Base-by-base conservation (phyloP, 1,139 yeast species). In the Debaryomyces udenii region DNA sequence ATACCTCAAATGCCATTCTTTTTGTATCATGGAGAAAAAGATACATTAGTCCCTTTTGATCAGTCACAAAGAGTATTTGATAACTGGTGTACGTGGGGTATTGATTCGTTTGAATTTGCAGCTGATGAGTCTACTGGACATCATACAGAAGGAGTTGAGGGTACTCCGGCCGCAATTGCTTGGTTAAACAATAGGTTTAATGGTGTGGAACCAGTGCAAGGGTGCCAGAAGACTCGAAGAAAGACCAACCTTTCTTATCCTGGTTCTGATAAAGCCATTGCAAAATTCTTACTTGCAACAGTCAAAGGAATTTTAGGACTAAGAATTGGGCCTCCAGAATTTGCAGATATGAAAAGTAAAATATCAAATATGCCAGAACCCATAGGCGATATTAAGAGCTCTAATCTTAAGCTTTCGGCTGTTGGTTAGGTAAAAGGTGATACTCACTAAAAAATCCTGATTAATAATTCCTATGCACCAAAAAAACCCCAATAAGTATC, bases 181-280 rank as follows among this genome's bases (percentile, higher is more conserved):
- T 45, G 44, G 44, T 13, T 45, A 6, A 37, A 26, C 18, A 37
- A 36, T 10, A 35, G 42, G 23, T 40, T 45, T n/a, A 31, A 40
- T 18, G 46, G 48, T 2, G 35, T 23, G 4, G 27, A 24, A 9
- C 29, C 39, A 3, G 30, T 37, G 5, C 22, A 40, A 14, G 48
- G 48, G 2, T 42, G 46, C 32, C 14, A 35, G 18, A 42, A 48
- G 45, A 36, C 47, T 48, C 24, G 74, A 73, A 1, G 45, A 59
- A 27, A 55, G 64, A 10, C 74, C 73, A 1, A 37, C 68, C 3
- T 66, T 67, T 40, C 52, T 66, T 7, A 67, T 58, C 50, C 73
- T 10, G 38, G 38, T 7, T 14, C 22, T 20, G 31, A 68, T 39
- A 68, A 69, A 1, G 37, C 46, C 17, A 37, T 54, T 3, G 74